Base-by-base conservation (phyloP, 352 stramenopile genomes). In the Pythium apleroticum region DNA sequence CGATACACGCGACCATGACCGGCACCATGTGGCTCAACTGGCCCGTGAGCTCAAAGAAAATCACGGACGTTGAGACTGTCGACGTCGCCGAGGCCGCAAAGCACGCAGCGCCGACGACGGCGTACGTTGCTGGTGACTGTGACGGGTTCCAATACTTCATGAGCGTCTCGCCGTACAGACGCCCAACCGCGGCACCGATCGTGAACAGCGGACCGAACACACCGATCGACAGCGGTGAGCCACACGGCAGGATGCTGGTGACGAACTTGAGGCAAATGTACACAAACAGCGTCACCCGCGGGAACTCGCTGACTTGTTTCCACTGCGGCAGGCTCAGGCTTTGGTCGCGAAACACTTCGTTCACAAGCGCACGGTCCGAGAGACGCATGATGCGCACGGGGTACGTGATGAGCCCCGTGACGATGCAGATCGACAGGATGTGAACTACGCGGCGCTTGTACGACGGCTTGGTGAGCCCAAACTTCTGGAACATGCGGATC, bases 11-110 rank as follows among this genome's bases (percentile, higher is more conserved):
- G 24, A 97, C 64, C 86, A 91, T 90, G 17, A 95, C 80, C 1
- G 86, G 86, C 11, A 93, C 74, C 79, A 95, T 89, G 72, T 95
- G 83, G 52, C 82, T 92, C 11, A 93, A 66, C 35, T 93, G 86
- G 0, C 86, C 86, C 1, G 86, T 92, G 28, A 95, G 68, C 60
- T 95, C 86, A 49, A 95, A 95, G 73, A 98, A 92, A 24, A 95
- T 93, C 14, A 95, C 82, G 0, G 84, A 81, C 1, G 86, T 95
- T 0, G 86, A 97, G 8, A 98, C 86, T 0, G 93, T 95, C 53
- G 93, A 74, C 5, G 94, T 98, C 11, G 93, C 92, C 5, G 90
- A 96, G 0, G 89, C 90, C 1, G 91, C 74, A 60, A 98, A 97
- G 54, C 89, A 93, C 9, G 92, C 93, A 3, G 94, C 94, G 2